phyloP scores from a whole-genome alignment of 768 basidiomycete species.

The Chiua virens region DNA sequence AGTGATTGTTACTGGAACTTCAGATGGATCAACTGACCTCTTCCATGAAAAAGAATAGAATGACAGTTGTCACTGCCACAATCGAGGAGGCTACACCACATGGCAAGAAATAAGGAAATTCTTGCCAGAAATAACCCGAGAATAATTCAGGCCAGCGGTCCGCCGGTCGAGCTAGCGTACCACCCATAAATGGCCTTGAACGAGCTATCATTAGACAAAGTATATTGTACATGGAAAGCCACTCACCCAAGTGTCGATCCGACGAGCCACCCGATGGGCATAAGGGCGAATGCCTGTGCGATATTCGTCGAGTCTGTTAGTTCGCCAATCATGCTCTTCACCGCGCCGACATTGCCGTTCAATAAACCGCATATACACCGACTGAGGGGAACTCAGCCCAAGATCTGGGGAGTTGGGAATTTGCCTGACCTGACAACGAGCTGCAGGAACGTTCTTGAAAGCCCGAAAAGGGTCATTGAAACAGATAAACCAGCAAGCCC shows the following conservation, averaged over 20 bases:
- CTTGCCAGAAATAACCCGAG: slow-evolving; percentile 44
- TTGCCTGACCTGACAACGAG: slow-evolving; percentile 43
- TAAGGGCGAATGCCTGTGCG: slow-evolving; percentile 26
- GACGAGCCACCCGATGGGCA: slow-evolving; percentile 31
- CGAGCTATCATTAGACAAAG: not conserved
- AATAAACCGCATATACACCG: slow-evolving; percentile 31
- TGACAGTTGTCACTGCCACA: slow-evolving; percentile 43
- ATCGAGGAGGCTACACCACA: slow-evolving; percentile 59
- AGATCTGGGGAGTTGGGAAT: no score
- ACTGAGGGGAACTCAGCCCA: slow-evolving; percentile 9
- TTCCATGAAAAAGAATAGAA: slow-evolving; percentile 47
- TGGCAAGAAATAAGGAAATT: slow-evolving; percentile 63
- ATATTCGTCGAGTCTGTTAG: slow-evolving; percentile 49
- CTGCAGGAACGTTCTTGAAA: slow-evolving; percentile 66
- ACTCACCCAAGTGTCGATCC: slow-evolving; percentile 36
- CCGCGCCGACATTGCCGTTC: slow-evolving; percentile 35
- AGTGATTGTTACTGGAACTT: not conserved
- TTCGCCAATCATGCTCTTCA: slow-evolving; percentile 70
- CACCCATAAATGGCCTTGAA: slow-evolving; percentile 45
- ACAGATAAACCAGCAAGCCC: slow-evolving; percentile 62
- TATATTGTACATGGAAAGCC: not conserved
- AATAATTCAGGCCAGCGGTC: slow-evolving; percentile 53
- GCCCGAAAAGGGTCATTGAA: slow-evolving; percentile 71
- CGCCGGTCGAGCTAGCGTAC: slow-evolving; percentile 51
- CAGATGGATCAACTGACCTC: slow-evolving; percentile 39